These are phyloP conservation scores for Cryptococcus sp. DNA, from an alignment of 1,284 basidiomycete genomes.

Conservation along the genomic window DNA sequence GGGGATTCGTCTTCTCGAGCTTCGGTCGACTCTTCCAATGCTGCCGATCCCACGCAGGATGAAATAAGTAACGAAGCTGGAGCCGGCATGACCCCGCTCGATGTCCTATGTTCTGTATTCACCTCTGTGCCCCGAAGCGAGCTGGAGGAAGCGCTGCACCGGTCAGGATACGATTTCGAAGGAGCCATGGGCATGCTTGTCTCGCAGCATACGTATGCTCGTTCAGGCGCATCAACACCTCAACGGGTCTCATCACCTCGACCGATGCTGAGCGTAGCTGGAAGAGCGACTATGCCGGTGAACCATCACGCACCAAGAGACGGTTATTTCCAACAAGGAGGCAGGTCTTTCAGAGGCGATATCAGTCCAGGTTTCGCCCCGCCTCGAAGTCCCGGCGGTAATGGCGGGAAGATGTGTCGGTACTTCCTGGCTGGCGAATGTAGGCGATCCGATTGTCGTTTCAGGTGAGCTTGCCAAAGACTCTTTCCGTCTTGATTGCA, in stretches of 20 bases:
- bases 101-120: conserved; percentile 91
- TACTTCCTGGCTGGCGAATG: conserved; percentile 98
- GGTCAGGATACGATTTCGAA: conserved; percentile 92
- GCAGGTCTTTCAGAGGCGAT: conserved; percentile 36
- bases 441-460: conserved; percentile 91
- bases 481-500: not conserved
- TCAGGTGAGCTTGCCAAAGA: conserved; percentile 66
- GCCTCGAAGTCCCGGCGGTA: conserved; percentile 58
- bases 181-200: conserved; percentile 89
- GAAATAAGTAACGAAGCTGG: conserved; percentile 32
- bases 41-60: conserved; percentile 39
- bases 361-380: conserved; percentile 38
- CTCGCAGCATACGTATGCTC: conserved; percentile 59
- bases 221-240: conserved; percentile 49
- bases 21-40: conserved; percentile 18
- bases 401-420: conserved; percentile 74
- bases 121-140: conserved; percentile 83
- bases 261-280: conserved; percentile 37
- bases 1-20: conserved; percentile 5
- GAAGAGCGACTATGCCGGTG: conserved; percentile 25
- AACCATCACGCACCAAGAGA: conserved; percentile 32
- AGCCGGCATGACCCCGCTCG: conserved; percentile 94
- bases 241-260: conserved; percentile 42
- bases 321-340: conserved; percentile 50
- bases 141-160: conserved; percentile 86